Evolutionary conservation across 2,329 filamentous ascomycete species (phyloP).

Genomic region (Beauveria bassiana): DNA sequence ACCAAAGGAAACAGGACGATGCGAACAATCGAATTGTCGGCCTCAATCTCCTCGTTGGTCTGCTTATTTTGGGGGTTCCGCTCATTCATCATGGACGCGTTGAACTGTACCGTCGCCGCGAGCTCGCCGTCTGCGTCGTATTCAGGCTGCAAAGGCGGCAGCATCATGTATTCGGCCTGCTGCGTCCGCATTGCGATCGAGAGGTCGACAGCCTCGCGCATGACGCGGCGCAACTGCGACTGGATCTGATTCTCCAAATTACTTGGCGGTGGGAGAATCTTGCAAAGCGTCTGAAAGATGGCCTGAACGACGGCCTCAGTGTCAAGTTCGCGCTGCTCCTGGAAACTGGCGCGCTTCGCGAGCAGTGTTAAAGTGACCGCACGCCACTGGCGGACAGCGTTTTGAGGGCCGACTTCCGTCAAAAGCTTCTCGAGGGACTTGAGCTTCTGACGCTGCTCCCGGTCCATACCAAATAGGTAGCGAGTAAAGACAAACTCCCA

Average conservation of each 20-base stretch:
- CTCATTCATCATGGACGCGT: slow-evolving; percentile 91
- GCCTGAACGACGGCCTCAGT: slow-evolving; percentile 91
- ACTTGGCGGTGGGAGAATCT: slow-evolving; percentile 78
- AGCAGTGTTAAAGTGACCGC: slow-evolving; percentile 89
- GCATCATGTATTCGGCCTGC: slow-evolving; percentile 96
- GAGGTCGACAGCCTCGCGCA: slow-evolving; percentile 80
- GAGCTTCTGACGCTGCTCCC: slow-evolving; percentile 94
- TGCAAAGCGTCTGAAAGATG: slow-evolving; percentile 72
- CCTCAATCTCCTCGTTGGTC: slow-evolving; percentile 73
- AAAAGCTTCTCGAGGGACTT: slow-evolving; percentile 92
- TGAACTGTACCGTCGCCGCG: slow-evolving; percentile 80
- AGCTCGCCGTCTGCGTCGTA: slow-evolving; percentile 92
- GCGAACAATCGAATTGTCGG: slow-evolving; percentile 68
- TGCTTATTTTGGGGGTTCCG: slow-evolving; percentile 55
- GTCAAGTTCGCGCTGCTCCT: slow-evolving; percentile 74
- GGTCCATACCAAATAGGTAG: slow-evolving; percentile 97
- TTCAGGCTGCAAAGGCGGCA: slow-evolving; percentile 87
- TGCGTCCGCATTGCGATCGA: slow-evolving; percentile 97
- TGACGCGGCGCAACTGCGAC: slow-evolving; percentile 76
- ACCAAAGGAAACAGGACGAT: slow-evolving; percentile 94
- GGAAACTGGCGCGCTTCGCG: slow-evolving; percentile 71
- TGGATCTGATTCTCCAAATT: slow-evolving; percentile 75
- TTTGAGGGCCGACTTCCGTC: slow-evolving; percentile 74
- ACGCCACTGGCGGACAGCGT: slow-evolving; percentile 95
- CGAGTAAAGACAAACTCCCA: slow-evolving; percentile 98